phyloP scores from a whole-genome alignment of 169 alveolate species.

The Plasmodium sp. region DNA sequence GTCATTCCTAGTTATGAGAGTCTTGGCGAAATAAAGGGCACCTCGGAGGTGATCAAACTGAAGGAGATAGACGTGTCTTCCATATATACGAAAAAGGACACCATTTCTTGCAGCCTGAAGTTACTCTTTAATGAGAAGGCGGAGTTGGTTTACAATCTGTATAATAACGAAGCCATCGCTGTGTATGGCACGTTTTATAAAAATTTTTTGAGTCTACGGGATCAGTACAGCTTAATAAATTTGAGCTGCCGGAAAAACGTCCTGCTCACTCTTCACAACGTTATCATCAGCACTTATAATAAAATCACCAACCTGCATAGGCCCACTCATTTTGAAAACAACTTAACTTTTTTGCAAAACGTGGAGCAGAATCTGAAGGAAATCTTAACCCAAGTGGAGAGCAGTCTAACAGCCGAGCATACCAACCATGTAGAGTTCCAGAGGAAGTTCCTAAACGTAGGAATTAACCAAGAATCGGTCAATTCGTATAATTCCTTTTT shows the following conservation, averaged over 20 bases:
- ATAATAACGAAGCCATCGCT: not conserved
- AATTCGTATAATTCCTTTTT: slow-evolving; percentile 59
- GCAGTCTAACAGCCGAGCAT: slow-evolving; percentile 7
- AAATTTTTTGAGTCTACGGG: slow-evolving; percentile 1
- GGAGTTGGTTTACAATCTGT: slow-evolving; percentile 3
- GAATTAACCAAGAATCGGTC: slow-evolving; percentile 52
- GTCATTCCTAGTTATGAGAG: slow-evolving; percentile 47
- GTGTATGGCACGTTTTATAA: not conserved
- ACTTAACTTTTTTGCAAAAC: not conserved
- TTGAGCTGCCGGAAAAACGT: slow-evolving; percentile 44
- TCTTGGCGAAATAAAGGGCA: slow-evolving; percentile 26
- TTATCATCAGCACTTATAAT: slow-evolving; percentile 8
- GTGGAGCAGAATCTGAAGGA: slow-evolving; percentile 32
- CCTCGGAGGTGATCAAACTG: slow-evolving; percentile 12
- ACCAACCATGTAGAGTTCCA: slow-evolving; percentile 57
- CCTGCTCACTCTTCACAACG: not conserved
- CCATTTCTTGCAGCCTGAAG: slow-evolving; percentile 29
- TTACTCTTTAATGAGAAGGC: slow-evolving; percentile 52
- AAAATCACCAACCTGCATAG: slow-evolving; percentile 11
- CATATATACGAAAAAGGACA: slow-evolving; percentile 30
- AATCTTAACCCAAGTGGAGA: slow-evolving; percentile 43
- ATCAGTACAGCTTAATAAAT: slow-evolving; percentile 37
- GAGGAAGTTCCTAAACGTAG: slow-evolving; percentile 17
- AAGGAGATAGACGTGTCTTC: slow-evolving; percentile 32
- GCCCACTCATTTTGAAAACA: slow-evolving; percentile 3